phyloP scores from a whole-genome alignment of 208 protist genomes.

The Leishmania amazonensis region DNA sequence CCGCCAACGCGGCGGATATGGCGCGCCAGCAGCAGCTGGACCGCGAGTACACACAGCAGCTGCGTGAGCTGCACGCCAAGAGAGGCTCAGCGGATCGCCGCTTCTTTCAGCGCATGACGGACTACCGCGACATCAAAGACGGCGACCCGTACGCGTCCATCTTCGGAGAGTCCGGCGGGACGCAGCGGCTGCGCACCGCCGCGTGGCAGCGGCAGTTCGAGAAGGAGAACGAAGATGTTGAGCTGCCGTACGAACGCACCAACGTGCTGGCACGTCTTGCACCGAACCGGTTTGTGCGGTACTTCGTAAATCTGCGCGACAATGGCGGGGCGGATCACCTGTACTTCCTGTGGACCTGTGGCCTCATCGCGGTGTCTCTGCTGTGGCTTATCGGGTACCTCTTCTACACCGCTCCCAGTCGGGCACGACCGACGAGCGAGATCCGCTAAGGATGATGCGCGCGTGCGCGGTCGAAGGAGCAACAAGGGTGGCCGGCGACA shows the following conservation, averaged over 20 bases:
- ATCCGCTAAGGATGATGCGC: slow-evolving; percentile 40
- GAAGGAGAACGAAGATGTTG: slow-evolving; percentile 76
- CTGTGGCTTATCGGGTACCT: slow-evolving; percentile 62
- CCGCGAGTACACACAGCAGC: slow-evolving; percentile 45
- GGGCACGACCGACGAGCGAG: slow-evolving; percentile 59
- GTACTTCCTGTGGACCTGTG: slow-evolving; percentile 38
- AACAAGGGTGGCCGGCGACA: not conserved
- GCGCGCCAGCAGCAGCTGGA: slow-evolving; percentile 46
- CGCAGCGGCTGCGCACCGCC: slow-evolving; percentile 59
- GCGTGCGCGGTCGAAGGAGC: not conserved
- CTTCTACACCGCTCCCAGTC: slow-evolving; percentile 78
- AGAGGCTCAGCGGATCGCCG: slow-evolving; percentile 49
- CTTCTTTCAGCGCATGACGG: slow-evolving; percentile 55
- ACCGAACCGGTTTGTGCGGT: slow-evolving; percentile 88
- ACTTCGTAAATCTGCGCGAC: slow-evolving; percentile 83
- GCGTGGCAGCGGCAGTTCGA: slow-evolving; percentile 91
- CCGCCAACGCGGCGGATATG: slow-evolving; percentile 38
- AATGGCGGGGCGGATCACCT: slow-evolving; percentile 65
- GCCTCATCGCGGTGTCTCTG: slow-evolving; percentile 21
- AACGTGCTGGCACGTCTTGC: slow-evolving; percentile 67
- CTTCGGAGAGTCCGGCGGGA: slow-evolving; percentile 64
- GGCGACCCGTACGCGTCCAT: slow-evolving; percentile 70
- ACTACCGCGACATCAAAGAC: slow-evolving; percentile 84
- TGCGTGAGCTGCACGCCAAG: slow-evolving; percentile 41
- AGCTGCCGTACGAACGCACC: slow-evolving; percentile 85